Evolutionary conservation across 129 eudicot genomes (phyloP).

Genomic region (Kitagawia praeruptora): DNA sequence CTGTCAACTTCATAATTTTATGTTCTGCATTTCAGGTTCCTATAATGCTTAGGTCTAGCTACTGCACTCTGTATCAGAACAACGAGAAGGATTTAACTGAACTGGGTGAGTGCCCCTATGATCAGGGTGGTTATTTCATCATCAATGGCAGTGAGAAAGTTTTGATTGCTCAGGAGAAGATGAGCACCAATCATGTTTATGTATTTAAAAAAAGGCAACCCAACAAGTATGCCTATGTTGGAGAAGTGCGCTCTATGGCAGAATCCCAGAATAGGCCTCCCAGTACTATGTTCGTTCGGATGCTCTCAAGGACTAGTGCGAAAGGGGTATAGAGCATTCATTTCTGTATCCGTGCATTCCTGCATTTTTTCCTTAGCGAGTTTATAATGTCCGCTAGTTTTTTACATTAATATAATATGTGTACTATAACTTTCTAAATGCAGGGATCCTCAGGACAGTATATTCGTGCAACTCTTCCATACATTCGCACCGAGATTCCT

Average conservation of each 20-base stretch:
- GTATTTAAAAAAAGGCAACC: conserved; percentile 96
- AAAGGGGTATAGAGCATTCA: conserved; percentile 60
- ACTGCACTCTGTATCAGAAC: conserved; percentile 72
- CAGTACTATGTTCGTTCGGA: conserved; percentile 87
- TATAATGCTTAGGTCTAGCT: conserved; percentile 91
- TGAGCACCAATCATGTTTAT: conserved; percentile 97
- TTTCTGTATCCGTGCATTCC: background rate
- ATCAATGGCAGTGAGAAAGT: conserved; percentile 96
- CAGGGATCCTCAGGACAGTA: conserved; percentile 97
- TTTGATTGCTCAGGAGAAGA: conserved; percentile 90
- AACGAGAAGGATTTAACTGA: conserved; percentile 94
- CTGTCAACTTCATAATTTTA: background rate
- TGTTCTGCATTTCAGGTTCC: conserved; percentile 57
- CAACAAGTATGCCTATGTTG: conserved; percentile 90
- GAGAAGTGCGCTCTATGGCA: conserved; percentile 88
- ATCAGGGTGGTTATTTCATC: conserved; percentile 99
- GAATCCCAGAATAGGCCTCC: conserved; percentile 91
- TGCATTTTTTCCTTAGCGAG: background rate
- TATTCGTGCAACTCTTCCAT: conserved; percentile 91
- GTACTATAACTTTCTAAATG: conserved; percentile 4
- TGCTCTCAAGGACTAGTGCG: conserved; percentile 88
- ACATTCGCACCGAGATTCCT: conserved; percentile 84
- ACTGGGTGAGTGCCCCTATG: conserved; percentile 93
- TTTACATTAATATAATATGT: background rate
- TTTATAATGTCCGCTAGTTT: background rate